Evolutionary conservation across 2,329 filamentous ascomycete species (phyloP), one percentile per base, ranked within the genome.

Genomic region (Phialophora expanda): DNA sequence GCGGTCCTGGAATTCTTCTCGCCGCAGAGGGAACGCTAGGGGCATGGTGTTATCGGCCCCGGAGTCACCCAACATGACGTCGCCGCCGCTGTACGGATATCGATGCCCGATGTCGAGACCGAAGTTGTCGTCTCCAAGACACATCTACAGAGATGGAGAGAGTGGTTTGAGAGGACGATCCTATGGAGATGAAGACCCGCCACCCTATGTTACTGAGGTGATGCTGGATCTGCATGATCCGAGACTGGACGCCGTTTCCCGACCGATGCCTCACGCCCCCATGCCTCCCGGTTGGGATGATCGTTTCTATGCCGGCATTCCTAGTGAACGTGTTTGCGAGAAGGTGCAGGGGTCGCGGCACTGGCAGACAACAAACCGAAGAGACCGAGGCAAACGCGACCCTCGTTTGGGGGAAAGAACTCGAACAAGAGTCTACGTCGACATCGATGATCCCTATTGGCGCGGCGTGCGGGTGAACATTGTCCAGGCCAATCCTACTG

Each of bases 271-370:
- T 55, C 59, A 30, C 8, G 59, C 51, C 20, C 59, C 59, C 5
- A 44, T 55, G 26, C 59, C 59, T 8, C 59, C 59, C 6, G 51
- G 38, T 12, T 62, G 59, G 59, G 59, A 62, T 28, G 48, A 41
- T 34, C 51, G 51, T 6, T 62, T 32, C 38, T 62, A 62, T n/a
- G 50, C 50, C 6, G 59, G 59, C 20, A 14, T 62, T 28, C 59
- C 59, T 1, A 14, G 14, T 4, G 44, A 30, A 11, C 14, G 4
- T 11, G 14, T n/a, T 24, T 11, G 17, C 38, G 26, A 56, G 7
- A 32, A 34, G 7, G 4, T 34, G 56, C 56, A 38, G 34, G 34
- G 5, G 11, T 38, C 11, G 12, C 14, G 14, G 14, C 38, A 44
- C 17, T 5, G 38, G 38, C 38, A 41, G 14, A 41, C 38, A 17